These are phyloP conservation scores for Gyromitra esculenta DNA, from an alignment of 2,329 filamentous ascomycete species.

Conservation along the genomic window DNA sequence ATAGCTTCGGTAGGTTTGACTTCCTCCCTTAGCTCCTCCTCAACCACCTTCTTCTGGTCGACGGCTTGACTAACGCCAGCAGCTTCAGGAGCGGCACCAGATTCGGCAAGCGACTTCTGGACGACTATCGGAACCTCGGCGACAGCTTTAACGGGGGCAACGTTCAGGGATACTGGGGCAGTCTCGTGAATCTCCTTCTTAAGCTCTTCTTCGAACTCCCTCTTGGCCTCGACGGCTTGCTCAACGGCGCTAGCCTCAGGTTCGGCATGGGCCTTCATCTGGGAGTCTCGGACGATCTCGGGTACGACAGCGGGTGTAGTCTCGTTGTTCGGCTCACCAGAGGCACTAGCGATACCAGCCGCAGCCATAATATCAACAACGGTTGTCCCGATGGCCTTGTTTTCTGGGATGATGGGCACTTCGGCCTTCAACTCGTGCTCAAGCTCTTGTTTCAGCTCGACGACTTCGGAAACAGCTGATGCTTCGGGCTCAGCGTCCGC, in stretches of 20 bases:
- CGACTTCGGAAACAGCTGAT: conserved; percentile 71
- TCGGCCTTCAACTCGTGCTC: conserved; percentile 76
- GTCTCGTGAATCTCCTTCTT: conserved; percentile 72
- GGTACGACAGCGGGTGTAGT: conserved; percentile 62
- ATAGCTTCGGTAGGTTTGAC: conserved; percentile 63
- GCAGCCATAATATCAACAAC: conserved; percentile 47
- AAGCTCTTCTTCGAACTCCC: conserved; percentile 75
- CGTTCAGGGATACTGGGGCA: conserved; percentile 63
- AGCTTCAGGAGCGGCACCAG: conserved; percentile 46
- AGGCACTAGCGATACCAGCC: conserved; percentile 48
- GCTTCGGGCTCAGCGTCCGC: conserved; percentile 73
- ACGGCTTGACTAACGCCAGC: conserved; percentile 26
- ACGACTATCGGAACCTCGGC: conserved; percentile 40
- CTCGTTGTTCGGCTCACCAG: conserved; percentile 43
- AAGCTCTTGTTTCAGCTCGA: conserved; percentile 74
- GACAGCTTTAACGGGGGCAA: conserved; percentile 60
- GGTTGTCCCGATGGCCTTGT: conserved; percentile 25
- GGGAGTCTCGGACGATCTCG: conserved; percentile 75
- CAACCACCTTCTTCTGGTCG: conserved; percentile 47
- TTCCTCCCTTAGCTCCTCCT: conserved; percentile 58
- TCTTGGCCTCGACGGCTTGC: conserved; percentile 76
- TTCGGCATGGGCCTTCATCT: conserved; percentile 70
- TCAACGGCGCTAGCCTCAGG: conserved; percentile 75
- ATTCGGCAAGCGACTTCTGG: conserved; percentile 44
- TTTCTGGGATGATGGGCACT: conserved; percentile 66